Evolutionary conservation across 2,329 filamentous ascomycete species (phyloP), one percentile per base, ranked within the genome.

Genomic region (Apiospora saccharicola): DNA sequence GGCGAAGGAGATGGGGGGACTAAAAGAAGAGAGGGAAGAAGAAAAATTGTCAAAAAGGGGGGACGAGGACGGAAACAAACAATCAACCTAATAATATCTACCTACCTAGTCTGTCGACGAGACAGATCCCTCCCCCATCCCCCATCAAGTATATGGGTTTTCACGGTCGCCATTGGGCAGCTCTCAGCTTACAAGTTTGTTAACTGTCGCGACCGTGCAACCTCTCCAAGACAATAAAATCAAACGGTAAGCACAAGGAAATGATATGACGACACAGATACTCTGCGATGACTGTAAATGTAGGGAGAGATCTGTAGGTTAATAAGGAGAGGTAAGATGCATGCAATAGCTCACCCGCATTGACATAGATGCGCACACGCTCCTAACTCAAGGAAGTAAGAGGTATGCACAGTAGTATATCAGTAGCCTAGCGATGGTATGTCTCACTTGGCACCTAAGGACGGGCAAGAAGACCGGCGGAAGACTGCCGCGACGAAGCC

Each of bases 401-500:
- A 34, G 51, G 51, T 14, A 57, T 30, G 26, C 10, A 34, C 30
- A 61, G 26, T 61, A 57, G 24, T 30, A 14, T 26, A 30, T 16
- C 6, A 34, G 26, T 57, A 57, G 53, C 53, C 16, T 37, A 30
- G 53, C 30, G 30, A 37, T 61, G 57, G 30, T 64, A 64, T 64
- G 57, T 64, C 57, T 64, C 57, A 64, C 57, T n/a, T 64, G 10
- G 37, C 10, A 10, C 37, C 37, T 41, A 41, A 41, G 37, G 8
- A n/a, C 57, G 57, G 34, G 34, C 34, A 37, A 64, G 24, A 61
- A 14, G 26, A 61, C 26, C 19, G 53, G 53, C 53, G 53, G 53
- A 61, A 61, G 53, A 61, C 53, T 61, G 53, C 53, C 53, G 53
- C 53, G 53, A 61, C 53, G 53, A 61, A 22, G 51, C 51, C 51